Conservation (phyloP, 164 flowering plant species). For the Sextonia rubra region DNA sequence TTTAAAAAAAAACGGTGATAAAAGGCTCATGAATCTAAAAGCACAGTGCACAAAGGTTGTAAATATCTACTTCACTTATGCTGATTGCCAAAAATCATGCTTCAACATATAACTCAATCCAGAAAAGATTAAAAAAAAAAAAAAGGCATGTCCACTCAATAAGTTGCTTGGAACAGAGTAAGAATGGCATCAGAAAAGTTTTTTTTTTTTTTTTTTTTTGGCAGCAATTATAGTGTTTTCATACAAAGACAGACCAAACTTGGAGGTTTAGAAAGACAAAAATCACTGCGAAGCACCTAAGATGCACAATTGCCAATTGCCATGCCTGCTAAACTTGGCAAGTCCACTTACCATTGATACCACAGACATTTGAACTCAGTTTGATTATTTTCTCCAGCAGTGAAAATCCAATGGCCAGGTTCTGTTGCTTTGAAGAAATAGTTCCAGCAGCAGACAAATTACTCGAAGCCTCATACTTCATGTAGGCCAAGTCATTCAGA, state of each 20-base stretch:
- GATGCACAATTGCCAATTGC: not conserved
- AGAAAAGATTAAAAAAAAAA: too few species aligned
- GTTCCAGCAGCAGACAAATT: slow-evolving; percentile 39
- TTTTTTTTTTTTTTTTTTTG: too few species aligned
- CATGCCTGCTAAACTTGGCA: not conserved
- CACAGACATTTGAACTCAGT: slow-evolving; percentile 49
- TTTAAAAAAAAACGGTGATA: too few species aligned
- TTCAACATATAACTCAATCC: too few species aligned
- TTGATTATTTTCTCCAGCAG: slow-evolving; percentile 77
- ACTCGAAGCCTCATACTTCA: slow-evolving; percentile 71
- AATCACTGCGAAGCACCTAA: not conserved
- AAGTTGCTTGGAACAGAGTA: too few species aligned
- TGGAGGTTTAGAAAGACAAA: not conserved
- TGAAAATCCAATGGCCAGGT: slow-evolving; percentile 63
- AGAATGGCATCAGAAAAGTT: not conserved
- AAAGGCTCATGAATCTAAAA: too few species aligned
- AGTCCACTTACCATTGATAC: slow-evolving; percentile 43
- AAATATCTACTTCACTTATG: too few species aligned
- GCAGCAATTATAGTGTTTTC: not conserved
- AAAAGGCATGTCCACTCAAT: too few species aligned
- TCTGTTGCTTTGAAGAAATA: slow-evolving; percentile 43
- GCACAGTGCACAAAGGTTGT: too few species aligned
- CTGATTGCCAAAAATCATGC: too few species aligned
- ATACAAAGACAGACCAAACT: not conserved
- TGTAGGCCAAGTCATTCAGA: slow-evolving; percentile 79